Base-by-base conservation (phyloP, 1,284 basidiomycete species). In the Phylloporus sp. region DNA sequence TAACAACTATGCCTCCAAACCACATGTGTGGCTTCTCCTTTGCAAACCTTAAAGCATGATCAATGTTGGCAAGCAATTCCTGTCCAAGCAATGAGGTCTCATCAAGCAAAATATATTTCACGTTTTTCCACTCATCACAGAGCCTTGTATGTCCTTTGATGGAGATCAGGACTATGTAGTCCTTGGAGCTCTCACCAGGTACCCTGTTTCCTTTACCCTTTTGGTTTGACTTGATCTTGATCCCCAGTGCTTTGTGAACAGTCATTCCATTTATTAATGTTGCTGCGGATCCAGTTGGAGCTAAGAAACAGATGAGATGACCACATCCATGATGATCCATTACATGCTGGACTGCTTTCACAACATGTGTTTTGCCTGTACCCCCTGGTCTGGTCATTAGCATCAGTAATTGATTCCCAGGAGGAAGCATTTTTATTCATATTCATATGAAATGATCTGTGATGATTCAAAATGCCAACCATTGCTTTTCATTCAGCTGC, bases 21-120 rank as follows among this genome's bases (percentile, higher is more conserved):
- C 59, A 63, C 1, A 15, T 0, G n/a, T 53, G 6, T 0, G 61
- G 61, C 2, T 51, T 58, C 22, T 67, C 64, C 17, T 72, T 70
- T 5, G 69, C 68, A 52, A 56, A 68, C 0, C 50, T 24, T 0
- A 77, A 42, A 0, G 64, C 65, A 46, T 68, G 65, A 55, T 71
- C 72, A 2, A 74, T 64, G 6, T 70, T 61, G 6, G 49, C 56
- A 0, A 64, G 24, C 0, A 63, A 13, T 4, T 64, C 29, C 0
- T 58, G 52, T 0, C 55, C 22, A 0, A 32, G 2, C 0, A 64
- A 6, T 1, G 42, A 64, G 2, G 39, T 6, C 11, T 64, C 55
- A 22, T 63, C 63, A 0, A 54, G 1, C 12, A 63, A 15, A 0
- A 44, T 18, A 42, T 18, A 64, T 11, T 42, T 24, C 0, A 64